Conservation (phyloP, 352 stramenopile genomes). For the Globisporangium middletonii region DNA sequence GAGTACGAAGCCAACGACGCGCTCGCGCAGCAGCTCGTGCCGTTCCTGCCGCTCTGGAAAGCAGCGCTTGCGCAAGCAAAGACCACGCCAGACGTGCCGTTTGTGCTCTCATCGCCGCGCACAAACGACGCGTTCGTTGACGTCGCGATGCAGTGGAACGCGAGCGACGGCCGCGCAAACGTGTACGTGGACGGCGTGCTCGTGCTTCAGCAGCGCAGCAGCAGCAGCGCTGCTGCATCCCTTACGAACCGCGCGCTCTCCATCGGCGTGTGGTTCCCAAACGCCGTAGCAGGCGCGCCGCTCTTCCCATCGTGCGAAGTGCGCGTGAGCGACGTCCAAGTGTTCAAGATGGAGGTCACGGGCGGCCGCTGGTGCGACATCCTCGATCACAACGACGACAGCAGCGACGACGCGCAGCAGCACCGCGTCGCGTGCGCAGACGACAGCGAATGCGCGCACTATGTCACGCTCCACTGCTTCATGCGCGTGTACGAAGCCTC, state of each 20-base stretch:
- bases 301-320: constrained; percentile 45
- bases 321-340: constrained; percentile 38
- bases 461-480: constrained; percentile 47
- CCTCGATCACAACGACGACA: constrained; percentile 18
- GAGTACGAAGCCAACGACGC: constrained; percentile 26
- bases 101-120: constrained; percentile 19
- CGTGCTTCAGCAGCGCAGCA: constrained; percentile 27
- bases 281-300: constrained; percentile 50
- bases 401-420: neutral
- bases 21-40: constrained; percentile 18
- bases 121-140: constrained; percentile 25
- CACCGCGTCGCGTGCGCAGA: neutral
- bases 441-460: constrained; percentile 23
- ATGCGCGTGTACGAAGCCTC: constrained; percentile 55
- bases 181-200: constrained; percentile 56
- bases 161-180: constrained; percentile 43
- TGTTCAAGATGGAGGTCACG: constrained; percentile 54
- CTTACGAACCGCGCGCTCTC: constrained; percentile 19
- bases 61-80: constrained; percentile 51
- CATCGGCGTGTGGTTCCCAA: constrained; percentile 65
- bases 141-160: constrained; percentile 62
- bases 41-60: constrained; percentile 58
- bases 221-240: neutral
- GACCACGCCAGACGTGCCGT: constrained; percentile 25
- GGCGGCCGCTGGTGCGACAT: constrained; percentile 61